Evolutionary conservation across 306 rosid species (phyloP).

Genomic region (Mucuna pruriens): DNA sequence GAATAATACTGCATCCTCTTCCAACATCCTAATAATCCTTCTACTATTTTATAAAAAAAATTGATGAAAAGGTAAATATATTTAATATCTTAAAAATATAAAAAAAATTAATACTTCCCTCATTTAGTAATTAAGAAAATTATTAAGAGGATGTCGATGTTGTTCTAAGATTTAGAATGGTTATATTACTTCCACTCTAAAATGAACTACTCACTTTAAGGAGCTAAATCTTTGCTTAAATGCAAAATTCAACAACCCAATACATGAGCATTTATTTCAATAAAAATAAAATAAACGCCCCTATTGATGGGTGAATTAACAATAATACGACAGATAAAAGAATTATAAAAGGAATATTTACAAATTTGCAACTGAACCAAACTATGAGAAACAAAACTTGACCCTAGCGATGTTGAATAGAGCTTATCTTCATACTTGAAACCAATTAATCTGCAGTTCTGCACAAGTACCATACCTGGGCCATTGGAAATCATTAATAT

Average conservation of each 20-base stretch:
- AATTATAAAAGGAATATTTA: conserved; percentile 48
- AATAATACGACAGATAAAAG: conserved; percentile 3
- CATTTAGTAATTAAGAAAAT: neutral
- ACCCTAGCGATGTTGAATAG: conserved; percentile 36
- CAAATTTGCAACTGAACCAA: conserved; percentile 37
- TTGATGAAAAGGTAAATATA: too few species aligned
- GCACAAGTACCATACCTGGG: conserved; percentile 46
- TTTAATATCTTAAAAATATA: too few species aligned
- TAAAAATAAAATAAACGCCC: conserved; percentile 37
- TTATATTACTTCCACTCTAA: neutral
- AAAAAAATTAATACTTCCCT: too few species aligned
- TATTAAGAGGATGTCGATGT: neutral
- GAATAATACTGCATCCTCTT: too few species aligned
- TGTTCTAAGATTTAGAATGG: neutral
- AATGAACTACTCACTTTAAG: neutral
- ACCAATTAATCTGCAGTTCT: conserved; percentile 41
- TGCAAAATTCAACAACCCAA: conserved; percentile 44
- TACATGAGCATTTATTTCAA: conserved; percentile 42
- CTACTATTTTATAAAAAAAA: too few species aligned
- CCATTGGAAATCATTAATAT: neutral
- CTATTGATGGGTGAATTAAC: conserved; percentile 24
- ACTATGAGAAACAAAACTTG: conserved; percentile 37
- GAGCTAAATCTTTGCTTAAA: neutral
- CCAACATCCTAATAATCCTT: too few species aligned
- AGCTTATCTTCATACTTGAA: conserved; percentile 18